Conservation (phyloP, 352 stramenopile genomes). For the Pythium folliculosum region DNA sequence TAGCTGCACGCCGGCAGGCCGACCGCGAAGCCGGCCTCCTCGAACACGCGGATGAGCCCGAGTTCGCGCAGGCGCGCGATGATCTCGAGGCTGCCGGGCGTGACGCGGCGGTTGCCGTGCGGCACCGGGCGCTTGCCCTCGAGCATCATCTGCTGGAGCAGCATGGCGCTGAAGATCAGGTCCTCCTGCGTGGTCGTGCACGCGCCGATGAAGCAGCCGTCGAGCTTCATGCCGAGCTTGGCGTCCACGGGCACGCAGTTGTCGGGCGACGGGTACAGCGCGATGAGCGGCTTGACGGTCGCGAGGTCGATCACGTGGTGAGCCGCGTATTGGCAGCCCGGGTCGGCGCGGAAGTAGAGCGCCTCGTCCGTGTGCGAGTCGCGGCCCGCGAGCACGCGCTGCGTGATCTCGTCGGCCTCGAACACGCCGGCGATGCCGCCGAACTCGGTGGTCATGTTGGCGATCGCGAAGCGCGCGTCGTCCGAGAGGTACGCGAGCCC, state of each 20-base stretch:
- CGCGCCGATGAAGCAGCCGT: slow-evolving; percentile 83
- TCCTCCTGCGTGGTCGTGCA: slow-evolving; percentile 85
- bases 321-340: slow-evolving; percentile 67
- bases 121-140: slow-evolving; percentile 55
- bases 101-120: slow-evolving; percentile 65
- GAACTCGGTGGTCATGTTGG: slow-evolving; percentile 87
- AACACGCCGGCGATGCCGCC: slow-evolving; percentile 83
- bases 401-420: slow-evolving; percentile 69
- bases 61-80: slow-evolving; percentile 63
- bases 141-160: slow-evolving; percentile 73
- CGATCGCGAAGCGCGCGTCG: slow-evolving; percentile 78
- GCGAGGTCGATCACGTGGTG: slow-evolving; percentile 79
- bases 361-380: slow-evolving; percentile 68
- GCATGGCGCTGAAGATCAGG: slow-evolving; percentile 72
- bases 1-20: slow-evolving; percentile 80
- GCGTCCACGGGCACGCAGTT: slow-evolving; percentile 74
- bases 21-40: slow-evolving; percentile 78
- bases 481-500: slow-evolving; percentile 69
- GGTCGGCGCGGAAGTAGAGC: slow-evolving; percentile 68
- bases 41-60: slow-evolving; percentile 71
- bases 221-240: slow-evolving; percentile 75
- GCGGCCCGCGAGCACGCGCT: slow-evolving; percentile 56
- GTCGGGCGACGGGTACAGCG: slow-evolving; percentile 77
- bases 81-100: slow-evolving; percentile 77
- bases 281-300: slow-evolving; percentile 60